Conservation (phyloP, 2,329 filamentous ascomycete genomes). For the Beauveria rudraprayagi region DNA sequence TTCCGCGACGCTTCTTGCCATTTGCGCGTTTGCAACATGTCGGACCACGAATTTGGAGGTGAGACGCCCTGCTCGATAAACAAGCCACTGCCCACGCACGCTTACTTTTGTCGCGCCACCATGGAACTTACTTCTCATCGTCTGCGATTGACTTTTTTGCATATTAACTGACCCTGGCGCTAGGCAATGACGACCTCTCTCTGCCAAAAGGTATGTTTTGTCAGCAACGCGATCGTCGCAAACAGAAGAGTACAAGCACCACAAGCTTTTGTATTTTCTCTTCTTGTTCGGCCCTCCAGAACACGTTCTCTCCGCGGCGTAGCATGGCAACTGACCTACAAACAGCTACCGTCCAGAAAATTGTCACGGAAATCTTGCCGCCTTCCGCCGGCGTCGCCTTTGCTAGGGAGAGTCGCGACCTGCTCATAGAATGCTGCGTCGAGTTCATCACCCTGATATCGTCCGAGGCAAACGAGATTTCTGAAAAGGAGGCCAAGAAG, state of each 20-base stretch:
- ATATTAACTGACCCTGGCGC: slow-evolving; percentile 12
- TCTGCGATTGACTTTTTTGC: slow-evolving; percentile 23
- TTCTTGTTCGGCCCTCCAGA: neutral
- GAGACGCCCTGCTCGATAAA: slow-evolving; percentile 22
- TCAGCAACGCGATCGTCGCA: neutral
- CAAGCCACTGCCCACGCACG: neutral
- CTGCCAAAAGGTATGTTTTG: slow-evolving; percentile 50
- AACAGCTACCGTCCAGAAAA: slow-evolving; percentile 65
- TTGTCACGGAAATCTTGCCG: slow-evolving; percentile 88
- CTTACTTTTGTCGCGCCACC: neutral
- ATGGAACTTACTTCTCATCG: neutral
- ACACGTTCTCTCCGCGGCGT: neutral
- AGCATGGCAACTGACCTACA: slow-evolving; percentile 19
- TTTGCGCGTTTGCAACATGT: slow-evolving; percentile 37
- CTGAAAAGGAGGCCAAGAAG: slow-evolving; percentile 98
- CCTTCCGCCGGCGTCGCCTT: slow-evolving; percentile 70
- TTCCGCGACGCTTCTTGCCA: neutral
- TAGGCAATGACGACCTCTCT: slow-evolving; percentile 56
- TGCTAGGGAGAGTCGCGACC: slow-evolving; percentile 87
- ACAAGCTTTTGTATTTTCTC: neutral
- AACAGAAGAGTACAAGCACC: neutral
- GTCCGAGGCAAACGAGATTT: slow-evolving; percentile 98
- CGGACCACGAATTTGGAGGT: slow-evolving; percentile 60
- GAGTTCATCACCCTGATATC: slow-evolving; percentile 98
- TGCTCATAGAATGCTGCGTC: slow-evolving; percentile 96